A percentile compares a stretch with the other conserved stretches of the same genome.
phyloP scores from a whole-genome alignment of 2,329 filamentous ascomycete species.

The Pseudonectria buxi region DNA sequence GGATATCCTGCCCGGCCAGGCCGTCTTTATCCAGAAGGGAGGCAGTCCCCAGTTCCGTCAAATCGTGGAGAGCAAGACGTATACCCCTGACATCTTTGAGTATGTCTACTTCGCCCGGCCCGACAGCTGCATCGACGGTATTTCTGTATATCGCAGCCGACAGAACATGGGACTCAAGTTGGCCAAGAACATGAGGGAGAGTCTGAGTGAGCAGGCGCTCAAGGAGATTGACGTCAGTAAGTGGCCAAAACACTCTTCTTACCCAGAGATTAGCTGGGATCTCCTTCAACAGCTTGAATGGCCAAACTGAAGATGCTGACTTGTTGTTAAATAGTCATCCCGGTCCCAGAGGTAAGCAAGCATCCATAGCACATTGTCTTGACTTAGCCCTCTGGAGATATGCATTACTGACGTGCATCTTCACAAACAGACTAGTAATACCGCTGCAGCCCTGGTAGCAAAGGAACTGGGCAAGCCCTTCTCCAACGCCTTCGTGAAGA shows the following conservation, averaged over 20 bases:
- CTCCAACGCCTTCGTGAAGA: constrained; percentile 80
- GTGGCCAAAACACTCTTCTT: constrained; percentile 2
- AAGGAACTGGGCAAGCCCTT: constrained; percentile 69
- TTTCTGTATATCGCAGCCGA: constrained; percentile 75
- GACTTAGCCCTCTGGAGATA: background rate
- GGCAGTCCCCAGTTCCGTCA: constrained; percentile 67
- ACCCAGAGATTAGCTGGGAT: background rate
- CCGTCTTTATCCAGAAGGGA: constrained; percentile 79
- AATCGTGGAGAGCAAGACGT: constrained; percentile 59
- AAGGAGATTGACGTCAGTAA: constrained; percentile 64
- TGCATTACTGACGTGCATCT: constrained; percentile 1
- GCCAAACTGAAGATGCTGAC: constrained; percentile 4
- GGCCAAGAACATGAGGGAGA: constrained; percentile 62
- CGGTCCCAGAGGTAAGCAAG: constrained; percentile 47
- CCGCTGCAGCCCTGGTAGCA: constrained; percentile 69
- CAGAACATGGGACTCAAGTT: constrained; percentile 82
- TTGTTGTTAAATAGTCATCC: constrained; percentile 51
- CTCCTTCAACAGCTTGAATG: too few species aligned
- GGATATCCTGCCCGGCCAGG: constrained; percentile 77
- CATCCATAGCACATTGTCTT: background rate
- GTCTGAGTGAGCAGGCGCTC: constrained; percentile 62
- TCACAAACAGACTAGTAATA: constrained; percentile 61
- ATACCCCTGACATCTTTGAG: constrained; percentile 59
- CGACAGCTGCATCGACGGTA: constrained; percentile 78
- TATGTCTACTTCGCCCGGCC: constrained; percentile 76